phyloP scores from a whole-genome alignment of 805 yeast species.

The Metschnikowia borealis region DNA sequence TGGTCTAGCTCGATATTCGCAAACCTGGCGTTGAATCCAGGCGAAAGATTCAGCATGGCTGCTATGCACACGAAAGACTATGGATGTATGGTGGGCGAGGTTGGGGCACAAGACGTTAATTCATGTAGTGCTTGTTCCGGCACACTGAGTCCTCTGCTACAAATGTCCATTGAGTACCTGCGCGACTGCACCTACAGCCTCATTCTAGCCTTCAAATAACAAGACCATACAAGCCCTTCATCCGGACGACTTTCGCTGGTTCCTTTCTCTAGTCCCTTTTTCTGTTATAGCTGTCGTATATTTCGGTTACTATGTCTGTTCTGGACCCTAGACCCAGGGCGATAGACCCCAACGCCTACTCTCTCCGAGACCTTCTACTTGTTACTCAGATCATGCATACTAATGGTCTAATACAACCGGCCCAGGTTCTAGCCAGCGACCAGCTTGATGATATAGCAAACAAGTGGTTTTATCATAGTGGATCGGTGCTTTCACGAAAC shows the following conservation, averaged over 20 bases:
- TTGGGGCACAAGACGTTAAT: background rate
- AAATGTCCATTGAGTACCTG: background rate
- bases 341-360: slow-evolving; percentile 15
- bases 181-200: slow-evolving; percentile 3
- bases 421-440: slow-evolving; percentile 14
- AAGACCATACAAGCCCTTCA: background rate
- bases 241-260: background rate
- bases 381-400: slow-evolving; percentile 37
- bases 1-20: slow-evolving; percentile 27
- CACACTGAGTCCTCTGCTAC: background rate
- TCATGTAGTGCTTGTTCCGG: slow-evolving; percentile 5
- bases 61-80: background rate
- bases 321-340: slow-evolving; percentile 1
- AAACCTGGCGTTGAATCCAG: slow-evolving; percentile 29
- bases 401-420: slow-evolving; percentile 27
- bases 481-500: slow-evolving; percentile 23
- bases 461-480: slow-evolving; percentile 30
- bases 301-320: background rate
- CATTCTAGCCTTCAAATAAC: background rate
- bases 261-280: too few relatives aligned
- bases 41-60: slow-evolving; percentile 16
- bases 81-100: background rate
- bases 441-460: slow-evolving; percentile 22
- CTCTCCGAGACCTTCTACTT: slow-evolving; percentile 32
- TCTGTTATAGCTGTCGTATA: background rate